Evolutionary conservation across 345 rosid species (phyloP).

Genomic region (Populus pruinosa): DNA sequence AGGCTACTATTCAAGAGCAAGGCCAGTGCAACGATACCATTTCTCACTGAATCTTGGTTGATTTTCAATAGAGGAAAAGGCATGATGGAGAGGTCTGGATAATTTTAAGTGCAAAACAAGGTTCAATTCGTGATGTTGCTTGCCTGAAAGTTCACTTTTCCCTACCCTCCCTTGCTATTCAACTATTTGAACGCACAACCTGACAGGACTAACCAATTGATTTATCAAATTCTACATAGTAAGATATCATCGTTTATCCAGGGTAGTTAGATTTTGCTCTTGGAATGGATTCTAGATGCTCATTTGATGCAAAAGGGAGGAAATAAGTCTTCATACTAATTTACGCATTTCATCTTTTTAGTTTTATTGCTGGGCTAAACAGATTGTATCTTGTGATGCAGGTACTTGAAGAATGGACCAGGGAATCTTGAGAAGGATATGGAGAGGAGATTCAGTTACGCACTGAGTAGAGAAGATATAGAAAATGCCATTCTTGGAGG

Average conservation of each 20-base stretch:
- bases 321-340: neutral
- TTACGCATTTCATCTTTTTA: neutral
- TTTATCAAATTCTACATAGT: neutral
- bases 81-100: neutral
- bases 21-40: neutral
- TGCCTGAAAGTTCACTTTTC: neutral
- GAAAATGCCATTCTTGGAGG: conserved; percentile 95
- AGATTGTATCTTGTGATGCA: conserved; percentile 26
- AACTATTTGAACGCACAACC: neutral
- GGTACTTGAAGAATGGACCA: conserved; percentile 91
- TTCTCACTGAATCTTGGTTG: neutral
- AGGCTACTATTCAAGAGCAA: neutral
- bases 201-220: neutral
- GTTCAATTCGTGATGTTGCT: neutral
- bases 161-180: neutral
- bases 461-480: conserved; percentile 86
- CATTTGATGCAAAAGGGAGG: neutral
- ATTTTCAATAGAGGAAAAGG: neutral
- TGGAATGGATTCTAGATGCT: neutral
- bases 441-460: conserved; percentile 94
- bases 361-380: conserved; percentile 1
- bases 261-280: neutral
- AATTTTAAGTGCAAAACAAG: neutral
- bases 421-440: conserved; percentile 85
- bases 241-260: neutral